Base-by-base conservation (phyloP, 1,284 basidiomycete genomes). In the Pholiota adiposa region DNA sequence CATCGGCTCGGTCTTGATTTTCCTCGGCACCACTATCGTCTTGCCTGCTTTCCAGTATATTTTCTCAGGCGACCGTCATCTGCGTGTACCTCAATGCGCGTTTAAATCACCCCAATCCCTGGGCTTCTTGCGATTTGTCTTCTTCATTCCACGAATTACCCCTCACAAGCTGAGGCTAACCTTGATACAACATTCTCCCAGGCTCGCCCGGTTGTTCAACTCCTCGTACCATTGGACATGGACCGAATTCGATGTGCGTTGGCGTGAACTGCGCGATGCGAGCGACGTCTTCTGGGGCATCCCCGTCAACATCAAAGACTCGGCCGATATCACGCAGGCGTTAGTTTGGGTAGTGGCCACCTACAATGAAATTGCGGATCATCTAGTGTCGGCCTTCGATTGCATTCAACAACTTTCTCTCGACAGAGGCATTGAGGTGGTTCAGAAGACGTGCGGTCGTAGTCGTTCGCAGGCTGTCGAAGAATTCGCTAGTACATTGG, bases 51-150 rank as follows among this genome's bases (percentile, higher is more conserved):
- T 68, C 7, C 64, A 67, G 19, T 60, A 58, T 25, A 18, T 62
- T 38, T 56, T 62, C 36, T 52, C 59, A 18, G 48, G 59, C 48
- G 51, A 59, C 19, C 36, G n/a, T 11, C 33, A 44, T 14, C 34
- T 56, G 8, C 52, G 25, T 11, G 31, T 55, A 4, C 57, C 63
- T 9, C 66, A 64, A 38, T 65, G 66, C 44, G 51, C 66, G 1
- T 65, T 63, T 51, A 67, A 65, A 50, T 64, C 64, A 7, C 63
- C 64, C 6, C 62, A 63, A 41, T 59, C 62, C 4, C 34, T 57
- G n/a, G 62, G 53, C 4, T 23, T 62, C 29, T 54, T 62, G 19
- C 60, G 56, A 9, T 51, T 56, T 44, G n/a, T 49, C 9, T 25
- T 58, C 12, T 25, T 41, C 9, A 6, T 58, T 14, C 29, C 51